Evolutionary conservation across 805 yeast genomes (phyloP), one percentile per base, ranked within the genome.

Genomic region (Saccharomycopsis sp.): DNA sequence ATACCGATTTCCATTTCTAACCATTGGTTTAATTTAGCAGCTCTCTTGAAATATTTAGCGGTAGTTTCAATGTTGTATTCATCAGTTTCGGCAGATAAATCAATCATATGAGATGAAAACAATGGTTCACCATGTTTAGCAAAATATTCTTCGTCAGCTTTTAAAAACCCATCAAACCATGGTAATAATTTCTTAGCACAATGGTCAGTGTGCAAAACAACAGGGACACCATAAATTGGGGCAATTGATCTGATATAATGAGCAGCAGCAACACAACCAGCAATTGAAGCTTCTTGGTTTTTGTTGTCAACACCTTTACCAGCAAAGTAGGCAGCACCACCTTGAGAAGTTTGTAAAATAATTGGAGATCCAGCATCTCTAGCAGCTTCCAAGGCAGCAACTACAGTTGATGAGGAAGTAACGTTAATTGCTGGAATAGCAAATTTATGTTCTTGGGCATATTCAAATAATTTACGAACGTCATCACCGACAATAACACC

Each of bases 1-100:
- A 93, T 93, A 81, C 98, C 98, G 66, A 93, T 93, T 78, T 93
- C 98, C 98, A 93, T 93, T 79, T 93, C 98, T 66, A 93, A 80
- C 93, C 93, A 93, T 76, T 90, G 97, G 73, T 79, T 75, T 79
- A 90, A 75, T 74, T 85, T 87, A 67, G 94, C 72, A 81, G 86
- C 87, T 73, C 95, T 86, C 68, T 75, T 75, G 74, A 93, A 90
- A 81, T 93, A 93, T 73, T 86, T 82, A 70, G 71, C 95, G 78
- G 97, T 89, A 55, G 85, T 83, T 54, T 79, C 81, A 60, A 93
- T 90, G 85, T 93, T 93, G 74, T 85, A 94, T 55, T 87, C 95
- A 68, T 93, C 97, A 53, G 85, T 57, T 77, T 93, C 97, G 75
- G 93, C 98, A 48, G 96, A 87, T 60, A 93, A 72, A 71, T 93